Percentiles rank a stretch among this genome's conserved stretches.
Evolutionary conservation across 2,329 filamentous ascomycete species (phyloP).

Genomic region (Pestalotiopsis sp.): DNA sequence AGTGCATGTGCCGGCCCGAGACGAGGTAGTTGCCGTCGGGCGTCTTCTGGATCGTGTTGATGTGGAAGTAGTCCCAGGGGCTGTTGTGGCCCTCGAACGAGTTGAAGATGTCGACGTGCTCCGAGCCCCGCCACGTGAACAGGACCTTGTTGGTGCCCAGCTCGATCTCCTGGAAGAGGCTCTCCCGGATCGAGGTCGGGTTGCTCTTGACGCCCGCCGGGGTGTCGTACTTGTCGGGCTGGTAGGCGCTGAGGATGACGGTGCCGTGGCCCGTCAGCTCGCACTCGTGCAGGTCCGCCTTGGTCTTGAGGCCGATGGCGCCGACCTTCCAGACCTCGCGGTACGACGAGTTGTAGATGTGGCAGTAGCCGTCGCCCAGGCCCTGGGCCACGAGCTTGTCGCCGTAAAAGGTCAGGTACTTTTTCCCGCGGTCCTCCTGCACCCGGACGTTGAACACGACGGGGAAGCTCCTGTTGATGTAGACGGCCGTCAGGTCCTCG

Average conservation of each 20-base stretch:
- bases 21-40: constrained; percentile 19
- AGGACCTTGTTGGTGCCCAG: constrained; percentile 16
- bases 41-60: constrained; percentile 17
- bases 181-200: constrained; percentile 12
- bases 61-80: constrained; percentile 17
- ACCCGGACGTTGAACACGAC: constrained; percentile 22
- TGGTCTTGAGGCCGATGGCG: constrained; percentile 16
- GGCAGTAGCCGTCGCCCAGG: constrained; percentile 21
- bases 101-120: constrained; percentile 13
- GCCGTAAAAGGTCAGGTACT: constrained; percentile 25
- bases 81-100: constrained; percentile 8
- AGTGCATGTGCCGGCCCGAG: constrained; percentile 16
- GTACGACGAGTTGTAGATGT: constrained; percentile 21
- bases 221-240: background rate
- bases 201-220: background rate
- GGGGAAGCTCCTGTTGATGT: constrained; percentile 21
- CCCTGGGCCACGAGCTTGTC: constrained; percentile 18
- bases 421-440: constrained; percentile 21
- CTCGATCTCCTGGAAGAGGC: constrained; percentile 18
- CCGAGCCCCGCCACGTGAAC: constrained; percentile 15
- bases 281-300: constrained; percentile 18
- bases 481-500: constrained; percentile 22
- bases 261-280: constrained; percentile 18
- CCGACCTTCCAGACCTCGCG: constrained; percentile 19
- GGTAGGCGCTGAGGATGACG: constrained; percentile 16